phyloP scores from a whole-genome alignment of 495 filamentous ascomycete genomes.

The Viridothelium virens region DNA sequence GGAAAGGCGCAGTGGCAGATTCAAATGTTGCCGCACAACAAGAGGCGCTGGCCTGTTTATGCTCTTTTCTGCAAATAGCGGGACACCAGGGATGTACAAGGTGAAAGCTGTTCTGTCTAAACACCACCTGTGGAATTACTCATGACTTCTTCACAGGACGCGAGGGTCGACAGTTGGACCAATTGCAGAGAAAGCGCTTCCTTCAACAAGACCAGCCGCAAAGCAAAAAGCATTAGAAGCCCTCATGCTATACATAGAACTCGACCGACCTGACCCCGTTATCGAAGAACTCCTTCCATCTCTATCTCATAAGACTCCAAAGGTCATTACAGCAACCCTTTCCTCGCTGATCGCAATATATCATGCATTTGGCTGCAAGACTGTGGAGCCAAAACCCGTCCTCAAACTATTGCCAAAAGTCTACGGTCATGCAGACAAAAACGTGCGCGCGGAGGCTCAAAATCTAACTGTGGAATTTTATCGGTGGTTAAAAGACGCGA shows the following conservation, averaged over 20 bases:
- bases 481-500: slow-evolving; percentile 92
- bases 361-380: slow-evolving; percentile 89
- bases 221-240: slow-evolving; percentile 84
- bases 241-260: slow-evolving; percentile 77
- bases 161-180: slow-evolving; percentile 63
- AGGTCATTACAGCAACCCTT: slow-evolving; percentile 80
- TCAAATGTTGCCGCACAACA: slow-evolving; percentile 97
- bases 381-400: slow-evolving; percentile 92
- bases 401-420: slow-evolving; percentile 83
- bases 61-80: slow-evolving; percentile 82
- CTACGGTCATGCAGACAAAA: slow-evolving; percentile 96
- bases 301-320: slow-evolving; percentile 86
- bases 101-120: slow-evolving; percentile 27
- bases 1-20: slow-evolving; percentile 88
- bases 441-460: slow-evolving; percentile 90
- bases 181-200: slow-evolving; percentile 87
- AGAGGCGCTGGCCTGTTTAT: slow-evolving; percentile 79
- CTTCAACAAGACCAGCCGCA: slow-evolving; percentile 69
- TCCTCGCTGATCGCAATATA: slow-evolving; percentile 73
- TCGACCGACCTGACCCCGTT: slow-evolving; percentile 77
- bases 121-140: not conserved
- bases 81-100: slow-evolving; percentile 70
- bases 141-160: slow-evolving; percentile 44
- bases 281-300: slow-evolving; percentile 85
- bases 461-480: slow-evolving; percentile 91